phyloP scores from a whole-genome alignment of 352 stramenopile genomes.

The Phytopythium montanum region DNA sequence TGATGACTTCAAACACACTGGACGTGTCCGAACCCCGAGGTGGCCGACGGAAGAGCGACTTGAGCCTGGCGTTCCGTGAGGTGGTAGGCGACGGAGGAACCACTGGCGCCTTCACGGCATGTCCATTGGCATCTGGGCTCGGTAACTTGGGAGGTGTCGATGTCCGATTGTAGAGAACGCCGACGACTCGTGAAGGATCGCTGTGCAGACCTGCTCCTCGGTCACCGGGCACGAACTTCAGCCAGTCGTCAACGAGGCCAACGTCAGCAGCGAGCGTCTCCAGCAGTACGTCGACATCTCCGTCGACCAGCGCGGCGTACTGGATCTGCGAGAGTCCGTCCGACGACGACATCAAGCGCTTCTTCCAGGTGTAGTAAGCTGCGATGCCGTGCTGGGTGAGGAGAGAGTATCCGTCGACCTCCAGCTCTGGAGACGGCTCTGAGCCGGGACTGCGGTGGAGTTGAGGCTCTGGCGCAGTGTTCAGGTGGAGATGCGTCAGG shows the following conservation, averaged over 20 bases:
- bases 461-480: neutral
- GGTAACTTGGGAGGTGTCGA: neutral
- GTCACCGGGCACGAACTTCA: constrained; percentile 23
- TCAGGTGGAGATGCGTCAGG: neutral
- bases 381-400: constrained; percentile 31
- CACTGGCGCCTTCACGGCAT: neutral
- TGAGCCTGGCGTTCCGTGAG: constrained; percentile 14
- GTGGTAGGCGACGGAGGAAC: constrained; percentile 4
- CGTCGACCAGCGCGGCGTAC: constrained; percentile 29
- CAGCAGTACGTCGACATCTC: constrained; percentile 40
- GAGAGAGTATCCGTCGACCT: constrained; percentile 18
- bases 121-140: neutral
- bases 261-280: constrained; percentile 35
- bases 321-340: constrained; percentile 32
- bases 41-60: constrained; percentile 18
- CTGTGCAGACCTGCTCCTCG: neutral
- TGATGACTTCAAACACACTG: constrained; percentile 32
- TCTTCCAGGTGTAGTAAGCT: constrained; percentile 42
- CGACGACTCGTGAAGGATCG: constrained; percentile 9
- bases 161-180: constrained; percentile 18
- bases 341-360: constrained; percentile 17
- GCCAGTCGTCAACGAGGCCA: constrained; percentile 37
- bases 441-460: neutral
- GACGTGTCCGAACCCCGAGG: constrained; percentile 2
- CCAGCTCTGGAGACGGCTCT: neutral